Percentiles rank a stretch among this genome's conserved stretches.
phyloP scores from a whole-genome alignment of 805 yeast species.

The Debaryomyces tyrocola region DNA sequence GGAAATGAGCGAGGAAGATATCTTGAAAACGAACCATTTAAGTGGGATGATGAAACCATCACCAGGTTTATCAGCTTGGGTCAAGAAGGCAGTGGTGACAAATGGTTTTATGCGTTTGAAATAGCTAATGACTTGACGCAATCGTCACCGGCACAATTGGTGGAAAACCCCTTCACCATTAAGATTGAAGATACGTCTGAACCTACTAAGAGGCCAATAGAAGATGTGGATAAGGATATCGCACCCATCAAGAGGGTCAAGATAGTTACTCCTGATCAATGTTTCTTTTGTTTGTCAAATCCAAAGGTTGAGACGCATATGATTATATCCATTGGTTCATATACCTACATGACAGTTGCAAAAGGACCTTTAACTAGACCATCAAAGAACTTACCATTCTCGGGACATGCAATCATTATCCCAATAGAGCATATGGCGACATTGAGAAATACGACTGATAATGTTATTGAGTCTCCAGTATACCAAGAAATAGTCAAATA shows the following conservation, averaged over 20 bases:
- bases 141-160: conserved; percentile 7
- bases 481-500: conserved; percentile 46
- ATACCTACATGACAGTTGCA: conserved; percentile 70
- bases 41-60: conserved; percentile 49
- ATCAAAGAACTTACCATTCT: conserved; percentile 47
- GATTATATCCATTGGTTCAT: conserved; percentile 71
- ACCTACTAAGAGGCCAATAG: conserved; percentile 10
- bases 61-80: conserved; percentile 71
- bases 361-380: conserved; percentile 79
- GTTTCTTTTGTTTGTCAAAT: conserved; percentile 84
- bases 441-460: conserved; percentile 17
- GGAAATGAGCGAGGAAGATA: conserved; percentile 51
- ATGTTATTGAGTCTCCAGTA: conserved; percentile 28
- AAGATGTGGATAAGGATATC: conserved; percentile 10
- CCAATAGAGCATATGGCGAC: conserved; percentile 73
- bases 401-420: conserved; percentile 81
- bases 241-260: conserved; percentile 27
- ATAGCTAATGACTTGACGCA: conserved; percentile 11
- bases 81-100: conserved; percentile 50
- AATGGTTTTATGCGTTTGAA: conserved; percentile 77
- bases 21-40: conserved; percentile 57
- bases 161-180: conserved; percentile 26
- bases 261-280: conserved; percentile 55
- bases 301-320: conserved; percentile 77
- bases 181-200: background rate